Evolutionary conservation across 306 rosid species (phyloP).

Genomic region (Vicia villosa): DNA sequence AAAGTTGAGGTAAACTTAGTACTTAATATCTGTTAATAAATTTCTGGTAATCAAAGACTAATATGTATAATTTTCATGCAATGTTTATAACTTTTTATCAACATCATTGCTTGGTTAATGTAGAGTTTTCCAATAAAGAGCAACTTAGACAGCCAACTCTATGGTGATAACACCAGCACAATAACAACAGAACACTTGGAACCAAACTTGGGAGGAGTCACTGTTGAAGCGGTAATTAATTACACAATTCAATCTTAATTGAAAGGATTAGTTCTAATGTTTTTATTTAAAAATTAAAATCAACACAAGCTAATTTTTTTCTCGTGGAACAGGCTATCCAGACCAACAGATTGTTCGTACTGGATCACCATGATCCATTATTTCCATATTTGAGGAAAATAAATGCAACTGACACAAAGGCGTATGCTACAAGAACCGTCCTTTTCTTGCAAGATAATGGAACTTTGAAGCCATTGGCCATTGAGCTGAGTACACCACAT

Average conservation of each 20-base stretch:
- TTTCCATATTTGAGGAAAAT: conserved; percentile 64
- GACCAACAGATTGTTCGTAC: conserved; percentile 55
- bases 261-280: neutral
- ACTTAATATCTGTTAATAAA: neutral
- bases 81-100: neutral
- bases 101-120: neutral
- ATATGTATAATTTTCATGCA: neutral
- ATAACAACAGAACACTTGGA: conserved; percentile 52
- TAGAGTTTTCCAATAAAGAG: conserved; percentile 76
- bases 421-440: conserved; percentile 62
- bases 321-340: conserved; percentile 52
- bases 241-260: neutral
- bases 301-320: neutral
- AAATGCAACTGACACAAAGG: conserved; percentile 50
- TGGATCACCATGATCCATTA: conserved; percentile 67
- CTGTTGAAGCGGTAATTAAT: conserved; percentile 53
- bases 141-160: conserved; percentile 55
- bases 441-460: conserved; percentile 65
- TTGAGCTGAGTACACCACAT: conserved; percentile 64
- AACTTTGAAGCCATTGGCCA: conserved; percentile 72
- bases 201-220: conserved; percentile 55
- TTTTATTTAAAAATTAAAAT: neutral
- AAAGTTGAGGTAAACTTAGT: conserved; percentile 23
- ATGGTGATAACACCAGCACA: conserved; percentile 63
- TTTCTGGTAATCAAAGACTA: too few species aligned